Base-by-base conservation (phyloP, 495 filamentous ascomycete genomes). In the Penicillium dipodomyicola region DNA sequence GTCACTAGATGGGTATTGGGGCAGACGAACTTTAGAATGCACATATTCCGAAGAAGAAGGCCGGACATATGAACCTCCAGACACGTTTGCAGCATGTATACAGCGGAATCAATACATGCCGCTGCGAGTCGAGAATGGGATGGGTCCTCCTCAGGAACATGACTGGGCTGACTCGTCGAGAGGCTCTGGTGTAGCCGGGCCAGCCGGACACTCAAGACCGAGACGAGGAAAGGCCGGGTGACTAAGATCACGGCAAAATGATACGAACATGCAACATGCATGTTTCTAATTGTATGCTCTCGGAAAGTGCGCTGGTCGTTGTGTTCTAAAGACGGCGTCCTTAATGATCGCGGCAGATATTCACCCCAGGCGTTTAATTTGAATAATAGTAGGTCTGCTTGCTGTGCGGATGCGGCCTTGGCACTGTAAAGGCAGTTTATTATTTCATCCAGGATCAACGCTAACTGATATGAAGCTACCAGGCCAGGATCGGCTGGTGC, bases 181-280 rank as follows among this genome's bases (percentile, higher is more conserved):
- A 71, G 57, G 5, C 42, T 64, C 27, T 67, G 66, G 37, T 73
- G 67, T 10, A 69, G 30, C 42, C 65, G 69, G 47, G 72, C 70
- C 30, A 77, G 63, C 19, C 70, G 72, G 41, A 73, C 61, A 22
- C 69, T 71, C 15, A 76, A 41, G 2, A 65, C 61, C 6, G 70
- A 71, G 44, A 77, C 73, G 32, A 77, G 58, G 29, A 76, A 77
- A 4, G 73, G 73, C 3, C 74, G 65, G 3, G 72, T 77, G 5
- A 75, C 71, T 27, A 76, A 62, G 14, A 77, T 76, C 0, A 77
- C 69, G 1, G 72, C 74, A 52, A 76, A 77, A 53, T 77, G 72
- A 47, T 77, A 77, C 3, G 67, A 70, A 27, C 74, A 77, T 7
- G 72, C 73, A 40, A 76, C 64, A 29, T 77, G 74, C 30, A 77